Conservation (phyloP, 257 asterid species). For the Nicotiana attenuata region DNA sequence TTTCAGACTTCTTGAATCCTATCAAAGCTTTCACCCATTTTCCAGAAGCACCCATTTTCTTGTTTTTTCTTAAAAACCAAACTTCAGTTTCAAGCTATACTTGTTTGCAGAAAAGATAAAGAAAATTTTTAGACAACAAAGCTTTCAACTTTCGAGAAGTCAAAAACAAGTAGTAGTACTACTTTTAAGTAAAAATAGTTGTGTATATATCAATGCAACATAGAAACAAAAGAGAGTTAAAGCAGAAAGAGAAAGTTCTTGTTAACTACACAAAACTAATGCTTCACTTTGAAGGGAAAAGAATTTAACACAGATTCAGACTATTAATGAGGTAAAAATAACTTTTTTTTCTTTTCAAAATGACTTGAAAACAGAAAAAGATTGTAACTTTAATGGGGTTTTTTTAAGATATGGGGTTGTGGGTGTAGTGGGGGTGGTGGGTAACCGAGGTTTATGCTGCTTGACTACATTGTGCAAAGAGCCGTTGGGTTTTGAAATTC, state of each 20-base stretch:
- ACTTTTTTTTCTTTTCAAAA: neutral
- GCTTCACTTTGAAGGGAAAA: constrained; percentile 6
- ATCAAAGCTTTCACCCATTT: constrained; percentile 84
- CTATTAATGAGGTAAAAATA: neutral
- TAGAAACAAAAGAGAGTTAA: constrained; percentile 1
- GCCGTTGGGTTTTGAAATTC: constrained; percentile 62
- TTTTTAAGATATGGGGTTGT: neutral
- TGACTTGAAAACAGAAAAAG: neutral
- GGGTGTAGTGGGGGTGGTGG: neutral
- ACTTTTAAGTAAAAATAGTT: neutral
- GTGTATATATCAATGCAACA: neutral
- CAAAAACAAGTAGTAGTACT: neutral
- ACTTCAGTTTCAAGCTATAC: neutral
- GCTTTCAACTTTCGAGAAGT: constrained; percentile 12
- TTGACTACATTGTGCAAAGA: constrained; percentile 21
- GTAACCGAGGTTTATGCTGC: constrained; percentile 8
- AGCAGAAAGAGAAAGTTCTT: neutral
- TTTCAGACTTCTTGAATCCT: constrained; percentile 72
- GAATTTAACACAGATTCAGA: neutral
- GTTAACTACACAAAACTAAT: neutral
- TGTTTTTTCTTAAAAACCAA: constrained; percentile 14
- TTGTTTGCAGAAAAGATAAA: neutral
- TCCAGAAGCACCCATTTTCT: constrained; percentile 77
- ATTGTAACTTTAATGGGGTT: neutral
- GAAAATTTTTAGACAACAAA: neutral